Evolutionary conservation across 257 asterid genomes (phyloP).

Genomic region (Lycium barbarum): DNA sequence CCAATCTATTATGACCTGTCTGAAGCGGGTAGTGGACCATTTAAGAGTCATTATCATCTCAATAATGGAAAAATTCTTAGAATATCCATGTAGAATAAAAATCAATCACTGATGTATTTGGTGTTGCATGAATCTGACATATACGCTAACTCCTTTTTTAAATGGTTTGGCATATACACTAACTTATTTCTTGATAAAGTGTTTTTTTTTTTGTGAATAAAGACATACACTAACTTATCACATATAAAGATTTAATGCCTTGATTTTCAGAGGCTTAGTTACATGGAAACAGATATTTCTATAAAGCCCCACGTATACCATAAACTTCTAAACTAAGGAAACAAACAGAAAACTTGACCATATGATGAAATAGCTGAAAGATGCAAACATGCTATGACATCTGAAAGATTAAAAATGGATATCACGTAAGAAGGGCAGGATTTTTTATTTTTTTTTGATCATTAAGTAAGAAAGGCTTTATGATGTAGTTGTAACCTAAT

Average conservation of each 20-base stretch:
- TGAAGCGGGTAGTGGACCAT: background rate
- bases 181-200: background rate
- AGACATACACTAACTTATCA: background rate
- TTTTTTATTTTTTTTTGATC: slow-evolving; percentile 9
- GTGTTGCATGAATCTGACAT: slow-evolving; percentile 14
- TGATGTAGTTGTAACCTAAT: slow-evolving; percentile 3
- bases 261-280: slow-evolving; percentile 21
- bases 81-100: background rate
- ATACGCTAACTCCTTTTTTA: background rate
- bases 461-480: background rate
- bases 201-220: too few relatives aligned
- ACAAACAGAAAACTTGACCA: slow-evolving; percentile 7
- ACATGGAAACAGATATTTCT: background rate
- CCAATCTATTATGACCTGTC: background rate
- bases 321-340: background rate
- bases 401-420: slow-evolving; percentile 1
- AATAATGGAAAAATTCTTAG: background rate
- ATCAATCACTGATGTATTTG: background rate
- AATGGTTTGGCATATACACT: background rate
- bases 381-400: background rate
- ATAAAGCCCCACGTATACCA: background rate
- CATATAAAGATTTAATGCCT: background rate
- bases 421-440: background rate
- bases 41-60: background rate
- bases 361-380: background rate